Percentiles rank a stretch among this genome's conserved stretches.
Conservation (phyloP, 164 flowering plant genomes). For the Vitis vinifera region ASM3070453v1 NC_081817.1:635501-636000, state of each 20-base stretch:
- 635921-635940: constrained; percentile 61
- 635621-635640: constrained; percentile 63
- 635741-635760: constrained; percentile 91
- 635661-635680: constrained; percentile 65
- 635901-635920: constrained; percentile 54
- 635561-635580: constrained; percentile 93
- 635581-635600: constrained; percentile 77
- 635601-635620: constrained; percentile 31
- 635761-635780: constrained; percentile 91
- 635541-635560: constrained; percentile 82
- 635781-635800: constrained; percentile 68
- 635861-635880: constrained; percentile 14
- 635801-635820: constrained; percentile 90
- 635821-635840: constrained; percentile 65
- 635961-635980: constrained; percentile 87
- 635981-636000: constrained; percentile 72
- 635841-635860: constrained; percentile 28
- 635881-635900: constrained; percentile 19
- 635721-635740: constrained; percentile 33
- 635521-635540: constrained; percentile 9
- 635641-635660: constrained; percentile 81
- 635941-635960: constrained; percentile 52
- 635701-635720: constrained; percentile 34
- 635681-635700: constrained; percentile 59
- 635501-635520: not conserved